Evolutionary conservation across 140 eudicot genomes (phyloP), one percentile per base, ranked within the genome.

Genomic region (Anethum foeniculum): DNA sequence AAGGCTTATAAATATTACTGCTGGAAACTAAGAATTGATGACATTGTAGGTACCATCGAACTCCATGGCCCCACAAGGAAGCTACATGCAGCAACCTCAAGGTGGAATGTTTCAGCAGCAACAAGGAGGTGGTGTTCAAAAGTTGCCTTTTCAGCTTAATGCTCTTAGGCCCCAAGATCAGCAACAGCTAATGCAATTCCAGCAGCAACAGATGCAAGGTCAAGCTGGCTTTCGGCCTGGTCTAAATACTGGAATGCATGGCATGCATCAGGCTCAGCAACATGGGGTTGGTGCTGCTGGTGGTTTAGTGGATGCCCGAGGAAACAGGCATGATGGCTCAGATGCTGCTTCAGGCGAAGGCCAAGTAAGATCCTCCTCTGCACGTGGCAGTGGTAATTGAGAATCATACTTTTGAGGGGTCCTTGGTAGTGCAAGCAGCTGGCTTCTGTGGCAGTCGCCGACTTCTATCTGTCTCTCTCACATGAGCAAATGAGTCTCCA

Each of bases 81-180:
- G 80, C 82, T 85, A 83, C 80, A 83, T 88, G 86, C 91, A 88
- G 84, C 95, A 87, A 79, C 72, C 77, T 44, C 91, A 85, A 69
- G 89, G 90, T 34, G 87, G 60, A 67, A 71, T 83, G 27, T 75
- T 79, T 23, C 96, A 92, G 84, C 96, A 87, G 80, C 73, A 85
- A 46, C 98, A 90, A 71, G 88, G 90, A 23, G 89, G 80, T 21
- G 71, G 85, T 58, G 78, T 34, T 65, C 87, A 88, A 3, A 90
- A 86, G 86, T 77, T 89, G 23, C 97, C 97, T n/a, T 90, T 94
- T 51, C 93, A 90, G 84, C 89, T 89, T 60, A 89, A 89, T 75
- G 85, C 92, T 21, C 84, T 79, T 6, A 87, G 92, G 49, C 36
- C 91, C 67, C 96, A 84, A 73, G 97, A 91, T 51, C 96, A 90